Conservation (phyloP, 805 yeast genomes). For the Candida quercuum region DNA sequence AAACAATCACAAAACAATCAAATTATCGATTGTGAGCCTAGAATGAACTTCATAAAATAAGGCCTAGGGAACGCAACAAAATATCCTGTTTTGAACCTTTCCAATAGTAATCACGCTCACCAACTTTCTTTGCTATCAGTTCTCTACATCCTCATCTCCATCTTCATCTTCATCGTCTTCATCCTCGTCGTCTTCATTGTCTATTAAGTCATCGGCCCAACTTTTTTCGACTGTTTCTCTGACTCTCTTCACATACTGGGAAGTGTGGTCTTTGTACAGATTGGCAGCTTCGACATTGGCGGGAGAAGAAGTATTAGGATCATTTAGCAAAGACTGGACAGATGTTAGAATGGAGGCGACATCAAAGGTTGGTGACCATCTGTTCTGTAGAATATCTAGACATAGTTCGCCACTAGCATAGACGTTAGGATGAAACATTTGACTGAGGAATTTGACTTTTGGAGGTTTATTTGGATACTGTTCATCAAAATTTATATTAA, state of each 20-base stretch:
- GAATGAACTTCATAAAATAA: too few species aligned
- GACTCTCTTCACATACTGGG: conserved; percentile 87
- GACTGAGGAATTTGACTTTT: conserved; percentile 79
- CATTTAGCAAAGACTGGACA: conserved; percentile 86
- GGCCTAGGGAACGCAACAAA: too few species aligned
- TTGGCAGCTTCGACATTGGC: conserved; percentile 98
- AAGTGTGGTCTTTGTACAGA: conserved; percentile 88
- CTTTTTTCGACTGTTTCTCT: conserved; percentile 92
- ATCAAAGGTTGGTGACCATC: conserved; percentile 99
- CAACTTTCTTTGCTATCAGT: not conserved
- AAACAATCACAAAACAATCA: too few species aligned
- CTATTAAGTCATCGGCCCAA: conserved; percentile 79
- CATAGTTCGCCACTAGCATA: conserved; percentile 95
- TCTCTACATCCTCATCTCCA: conserved; percentile 12
- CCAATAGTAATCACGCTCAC: not conserved
- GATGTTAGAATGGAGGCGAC: conserved; percentile 94
- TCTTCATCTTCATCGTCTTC: conserved; percentile 34
- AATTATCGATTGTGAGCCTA: too few species aligned
- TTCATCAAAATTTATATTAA: conserved; percentile 86
- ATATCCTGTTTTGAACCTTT: too few species aligned
- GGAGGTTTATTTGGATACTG: conserved; percentile 98
- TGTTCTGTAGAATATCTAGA: conserved; percentile 89
- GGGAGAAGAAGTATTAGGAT: conserved; percentile 94
- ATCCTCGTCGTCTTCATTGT: conserved; percentile 39
- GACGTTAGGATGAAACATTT: conserved; percentile 98